A percentile compares a stretch with the other conserved stretches of the same genome.
These are phyloP conservation scores for Nemania sp. DNA, from an alignment of 2,329 filamentous ascomycete species.

Conservation along the genomic window DNA sequence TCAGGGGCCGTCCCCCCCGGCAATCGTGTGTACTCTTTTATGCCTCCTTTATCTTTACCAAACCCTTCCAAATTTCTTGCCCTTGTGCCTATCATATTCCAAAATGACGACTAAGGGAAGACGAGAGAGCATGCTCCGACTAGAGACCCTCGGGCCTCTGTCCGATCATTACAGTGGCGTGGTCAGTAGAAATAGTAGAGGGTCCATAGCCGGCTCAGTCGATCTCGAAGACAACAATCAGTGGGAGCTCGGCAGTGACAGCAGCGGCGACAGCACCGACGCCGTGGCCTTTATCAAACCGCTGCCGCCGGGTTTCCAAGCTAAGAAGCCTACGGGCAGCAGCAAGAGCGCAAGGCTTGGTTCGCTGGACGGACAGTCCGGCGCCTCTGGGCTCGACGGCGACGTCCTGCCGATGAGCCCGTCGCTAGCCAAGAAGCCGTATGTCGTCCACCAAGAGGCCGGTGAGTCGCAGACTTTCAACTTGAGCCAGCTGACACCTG, in stretches of 20 bases:
- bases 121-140: conserved; percentile 24
- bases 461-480: not conserved
- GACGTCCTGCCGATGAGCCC: no score
- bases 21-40: not conserved
- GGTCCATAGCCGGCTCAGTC: not conserved
- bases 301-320: conserved; percentile 1
- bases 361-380: no score
- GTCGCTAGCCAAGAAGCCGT: not conserved
- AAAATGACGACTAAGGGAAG: not conserved
- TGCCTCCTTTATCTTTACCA: no score
- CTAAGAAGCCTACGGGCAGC: not conserved
- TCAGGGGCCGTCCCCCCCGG: no score
- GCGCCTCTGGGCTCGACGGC: no score
- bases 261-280: conserved; percentile 14
- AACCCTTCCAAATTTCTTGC: no score
- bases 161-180: conserved; percentile 26
- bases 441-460: not conserved
- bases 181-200: not conserved
- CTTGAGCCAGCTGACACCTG: conserved; percentile 6
- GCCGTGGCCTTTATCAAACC: conserved; percentile 19
- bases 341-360: not conserved
- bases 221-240: not conserved
- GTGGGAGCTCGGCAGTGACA: not conserved
- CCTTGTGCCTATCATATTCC: not conserved
- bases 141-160: conserved; percentile 25